Conservation (phyloP, 768 basidiomycete genomes). For the Rhodotorula toruloides region DNA sequence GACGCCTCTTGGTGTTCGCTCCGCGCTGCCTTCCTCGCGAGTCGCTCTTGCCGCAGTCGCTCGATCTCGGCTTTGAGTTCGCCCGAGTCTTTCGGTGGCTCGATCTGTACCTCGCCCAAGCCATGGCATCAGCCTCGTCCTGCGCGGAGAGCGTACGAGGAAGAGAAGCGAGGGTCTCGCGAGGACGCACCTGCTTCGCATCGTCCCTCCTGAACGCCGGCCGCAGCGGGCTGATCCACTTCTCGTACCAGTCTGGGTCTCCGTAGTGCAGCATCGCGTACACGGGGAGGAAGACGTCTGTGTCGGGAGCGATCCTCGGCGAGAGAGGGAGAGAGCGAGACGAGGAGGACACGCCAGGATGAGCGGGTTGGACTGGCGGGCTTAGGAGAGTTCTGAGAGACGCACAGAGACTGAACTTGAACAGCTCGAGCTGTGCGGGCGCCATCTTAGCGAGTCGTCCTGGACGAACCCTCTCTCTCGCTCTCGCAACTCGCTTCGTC, state of each 20-base stretch:
- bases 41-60: constrained; percentile 23
- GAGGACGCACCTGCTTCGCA: constrained; percentile 25
- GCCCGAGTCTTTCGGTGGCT: constrained; percentile 12
- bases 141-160: not conserved
- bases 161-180: not conserved
- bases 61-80: constrained; percentile 30
- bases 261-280: constrained; percentile 76
- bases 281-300: constrained; percentile 73
- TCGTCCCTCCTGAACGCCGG: constrained; percentile 23
- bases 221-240: constrained; percentile 68
- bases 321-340: not conserved
- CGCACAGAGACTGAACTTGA: constrained; percentile 63
- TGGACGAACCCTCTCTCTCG: not conserved
- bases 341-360: not conserved
- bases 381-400: no score
- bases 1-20: not conserved
- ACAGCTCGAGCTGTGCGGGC: constrained; percentile 76
- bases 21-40: constrained; percentile 13
- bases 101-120: constrained; percentile 2
- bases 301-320: not conserved
- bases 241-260: constrained; percentile 78
- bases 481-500: not conserved
- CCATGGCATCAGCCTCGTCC: not conserved
- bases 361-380: no score
- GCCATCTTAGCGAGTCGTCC: constrained; percentile 51